Evolutionary conservation across 495 filamentous ascomycete genomes (phyloP).

Genomic region (Pyrenopolyporus hunteri): DNA sequence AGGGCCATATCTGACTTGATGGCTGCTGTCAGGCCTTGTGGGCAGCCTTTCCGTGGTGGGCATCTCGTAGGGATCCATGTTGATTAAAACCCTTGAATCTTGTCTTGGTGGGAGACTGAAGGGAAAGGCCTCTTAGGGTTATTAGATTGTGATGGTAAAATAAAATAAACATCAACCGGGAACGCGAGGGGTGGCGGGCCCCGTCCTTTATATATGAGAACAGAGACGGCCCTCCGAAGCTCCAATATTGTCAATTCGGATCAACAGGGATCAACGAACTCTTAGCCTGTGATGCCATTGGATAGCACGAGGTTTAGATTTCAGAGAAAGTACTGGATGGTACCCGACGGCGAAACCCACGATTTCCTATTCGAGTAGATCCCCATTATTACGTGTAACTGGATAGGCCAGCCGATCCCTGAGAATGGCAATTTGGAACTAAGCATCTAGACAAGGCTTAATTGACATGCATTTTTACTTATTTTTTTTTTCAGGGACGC

Average conservation of each 20-base stretch:
- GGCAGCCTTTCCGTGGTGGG: slow-evolving; percentile 12
- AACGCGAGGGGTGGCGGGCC: slow-evolving; percentile 18
- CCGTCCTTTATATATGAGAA: slow-evolving; percentile 34
- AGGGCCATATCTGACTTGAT: slow-evolving; percentile 19
- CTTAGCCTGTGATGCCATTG: slow-evolving; percentile 28
- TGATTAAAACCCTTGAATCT: slow-evolving; percentile 18
- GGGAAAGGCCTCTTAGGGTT: slow-evolving; percentile 2
- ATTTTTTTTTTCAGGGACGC: slow-evolving; percentile 2
- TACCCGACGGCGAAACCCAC: slow-evolving; percentile 30
- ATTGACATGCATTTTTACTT: too few relatives aligned
- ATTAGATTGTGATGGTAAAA: neutral
- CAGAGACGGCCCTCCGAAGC: neutral
- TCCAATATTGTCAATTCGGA: too few relatives aligned
- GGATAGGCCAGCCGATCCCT: slow-evolving; percentile 14
- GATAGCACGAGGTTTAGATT: slow-evolving; percentile 10
- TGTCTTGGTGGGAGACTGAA: slow-evolving; percentile 5
- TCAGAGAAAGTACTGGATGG: slow-evolving; percentile 28
- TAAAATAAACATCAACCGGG: slow-evolving; percentile 4
- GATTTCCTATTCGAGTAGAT: slow-evolving; percentile 27
- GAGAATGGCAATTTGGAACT: slow-evolving; percentile 19
- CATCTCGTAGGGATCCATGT: slow-evolving; percentile 22
- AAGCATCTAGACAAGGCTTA: too few relatives aligned
- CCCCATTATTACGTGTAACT: slow-evolving; percentile 25
- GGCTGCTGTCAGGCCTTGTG: neutral
- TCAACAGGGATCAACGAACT: too few relatives aligned